These are phyloP conservation scores for Apostasia ramifera DNA, from an alignment of 106 monocot genomes.

Conservation along the genomic window DNA sequence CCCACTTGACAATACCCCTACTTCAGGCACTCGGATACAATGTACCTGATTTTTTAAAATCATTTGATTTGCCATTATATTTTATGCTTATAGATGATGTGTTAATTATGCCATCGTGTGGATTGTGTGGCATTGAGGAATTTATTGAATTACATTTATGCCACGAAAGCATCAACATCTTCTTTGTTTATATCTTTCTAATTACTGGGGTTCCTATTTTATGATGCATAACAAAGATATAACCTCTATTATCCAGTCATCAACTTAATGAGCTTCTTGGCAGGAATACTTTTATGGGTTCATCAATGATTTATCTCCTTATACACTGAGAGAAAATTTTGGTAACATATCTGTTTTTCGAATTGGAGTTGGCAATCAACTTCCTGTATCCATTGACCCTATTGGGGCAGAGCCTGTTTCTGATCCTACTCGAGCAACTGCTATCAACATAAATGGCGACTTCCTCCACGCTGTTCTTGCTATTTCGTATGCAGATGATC, in stretches of 20 bases:
- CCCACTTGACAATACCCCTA: no score
- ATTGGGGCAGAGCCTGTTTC: slow-evolving; percentile 92
- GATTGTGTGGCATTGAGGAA: no score
- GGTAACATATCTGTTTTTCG: slow-evolving; percentile 65
- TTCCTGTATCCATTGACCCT: slow-evolving; percentile 80
- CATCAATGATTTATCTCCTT: slow-evolving; percentile 80
- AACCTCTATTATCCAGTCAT: neutral
- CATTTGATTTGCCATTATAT: no score
- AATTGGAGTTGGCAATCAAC: slow-evolving; percentile 88
- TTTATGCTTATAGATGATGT: no score
- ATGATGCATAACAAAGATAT: neutral
- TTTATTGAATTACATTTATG: no score
- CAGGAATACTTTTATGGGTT: slow-evolving; percentile 95
- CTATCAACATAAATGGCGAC: slow-evolving; percentile 71
- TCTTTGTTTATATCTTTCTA: no score
- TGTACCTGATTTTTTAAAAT: no score
- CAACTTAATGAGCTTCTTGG: slow-evolving; percentile 2
- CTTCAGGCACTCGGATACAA: no score
- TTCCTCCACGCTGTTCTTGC: slow-evolving; percentile 80
- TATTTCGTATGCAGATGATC: slow-evolving; percentile 93
- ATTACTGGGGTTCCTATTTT: no score
- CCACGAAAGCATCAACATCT: no score
- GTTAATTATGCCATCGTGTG: no score
- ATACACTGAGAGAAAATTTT: slow-evolving; percentile 77
- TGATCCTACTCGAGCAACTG: slow-evolving; percentile 65